Evolutionary conservation across 2,329 filamentous ascomycete genomes (phyloP).

Genomic region (Bipolaris sorokiniana): DNA sequence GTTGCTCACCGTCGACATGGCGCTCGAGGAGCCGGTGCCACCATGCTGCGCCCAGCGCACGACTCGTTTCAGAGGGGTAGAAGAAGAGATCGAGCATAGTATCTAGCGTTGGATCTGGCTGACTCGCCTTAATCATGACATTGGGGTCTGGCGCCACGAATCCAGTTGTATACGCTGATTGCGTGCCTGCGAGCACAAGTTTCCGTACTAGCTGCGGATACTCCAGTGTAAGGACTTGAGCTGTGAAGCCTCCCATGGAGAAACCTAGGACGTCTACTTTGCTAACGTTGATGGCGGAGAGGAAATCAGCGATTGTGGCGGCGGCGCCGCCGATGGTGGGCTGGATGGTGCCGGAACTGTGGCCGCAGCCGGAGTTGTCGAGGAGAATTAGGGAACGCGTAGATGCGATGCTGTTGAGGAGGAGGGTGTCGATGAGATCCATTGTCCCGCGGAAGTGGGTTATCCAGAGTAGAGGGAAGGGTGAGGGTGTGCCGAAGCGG

Average conservation of each 20-base stretch:
- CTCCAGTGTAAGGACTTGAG: constrained; percentile 55
- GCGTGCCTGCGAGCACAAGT: constrained; percentile 55
- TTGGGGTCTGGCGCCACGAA: neutral
- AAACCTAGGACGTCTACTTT: constrained; percentile 58
- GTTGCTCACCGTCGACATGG: neutral
- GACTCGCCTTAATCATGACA: neutral
- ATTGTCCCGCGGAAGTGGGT: constrained; percentile 35
- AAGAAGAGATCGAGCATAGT: constrained; percentile 16
- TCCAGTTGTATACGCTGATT: neutral
- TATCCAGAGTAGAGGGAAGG: constrained; percentile 26
- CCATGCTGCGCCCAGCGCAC: constrained; percentile 6
- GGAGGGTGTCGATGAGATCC: constrained; percentile 30
- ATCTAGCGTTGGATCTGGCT: neutral
- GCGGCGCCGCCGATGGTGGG: constrained; percentile 50
- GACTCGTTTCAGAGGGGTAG: constrained; percentile 14
- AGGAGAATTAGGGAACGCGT: constrained; percentile 54
- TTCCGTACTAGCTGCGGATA: constrained; percentile 46
- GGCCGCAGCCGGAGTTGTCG: constrained; percentile 58
- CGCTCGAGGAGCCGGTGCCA: constrained; percentile 9
- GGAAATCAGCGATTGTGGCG: constrained; percentile 27
- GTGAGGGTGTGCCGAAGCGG: constrained; percentile 15
- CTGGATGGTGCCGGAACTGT: constrained; percentile 53
- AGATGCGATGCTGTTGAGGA: constrained; percentile 55
- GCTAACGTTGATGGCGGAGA: constrained; percentile 39
- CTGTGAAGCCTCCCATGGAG: constrained; percentile 58